Evolutionary conservation across 1,139 yeast species (phyloP).

Genomic region (Geotrichum bryndzae): DNA sequence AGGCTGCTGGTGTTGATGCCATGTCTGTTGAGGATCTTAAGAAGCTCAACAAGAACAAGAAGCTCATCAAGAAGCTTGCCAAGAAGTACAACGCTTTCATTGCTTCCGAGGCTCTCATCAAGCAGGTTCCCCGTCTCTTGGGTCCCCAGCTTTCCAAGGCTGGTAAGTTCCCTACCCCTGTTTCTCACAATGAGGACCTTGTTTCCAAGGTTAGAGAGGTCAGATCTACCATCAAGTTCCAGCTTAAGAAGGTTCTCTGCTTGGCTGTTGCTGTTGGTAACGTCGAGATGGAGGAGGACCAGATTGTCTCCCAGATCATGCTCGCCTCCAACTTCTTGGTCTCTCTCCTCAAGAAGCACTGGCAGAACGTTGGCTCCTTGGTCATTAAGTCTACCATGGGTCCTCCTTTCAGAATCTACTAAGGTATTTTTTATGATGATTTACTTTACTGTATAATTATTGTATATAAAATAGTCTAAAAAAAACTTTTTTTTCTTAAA

Average conservation of each 20-base stretch:
- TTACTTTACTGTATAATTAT: constrained; percentile 4
- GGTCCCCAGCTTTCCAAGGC: constrained; percentile 99
- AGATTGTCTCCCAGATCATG: constrained; percentile 95
- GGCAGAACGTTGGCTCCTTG: constrained; percentile 99
- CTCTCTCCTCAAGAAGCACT: constrained; percentile 99
- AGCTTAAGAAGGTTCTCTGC: constrained; percentile 87
- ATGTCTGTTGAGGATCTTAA: constrained; percentile 99
- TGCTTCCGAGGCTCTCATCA: constrained; percentile 98
- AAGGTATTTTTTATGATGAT: constrained; percentile 34
- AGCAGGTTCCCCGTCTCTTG: constrained; percentile 99
- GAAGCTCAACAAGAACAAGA: constrained; percentile 99
- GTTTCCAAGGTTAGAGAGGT: constrained; percentile 94
- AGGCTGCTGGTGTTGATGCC: constrained; percentile 98
- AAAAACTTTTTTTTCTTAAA: neutral
- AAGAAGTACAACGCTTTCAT: constrained; percentile 99
- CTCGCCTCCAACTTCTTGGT: constrained; percentile 99
- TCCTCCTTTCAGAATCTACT: constrained; percentile 99
- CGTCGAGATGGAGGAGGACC: constrained; percentile 98
- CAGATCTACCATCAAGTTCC: constrained; percentile 99
- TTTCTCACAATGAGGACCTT: constrained; percentile 98
- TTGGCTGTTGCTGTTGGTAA: constrained; percentile 96
- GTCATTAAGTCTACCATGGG: constrained; percentile 99
- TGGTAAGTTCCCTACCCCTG: constrained; percentile 99
- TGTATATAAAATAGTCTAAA: neutral
- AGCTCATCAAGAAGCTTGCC: constrained; percentile 98